A percentile compares a stretch with the other conserved stretches of the same genome.
Conservation (phyloP, 2,329 filamentous ascomycete genomes). For the Graphilbum fragrans region DNA sequence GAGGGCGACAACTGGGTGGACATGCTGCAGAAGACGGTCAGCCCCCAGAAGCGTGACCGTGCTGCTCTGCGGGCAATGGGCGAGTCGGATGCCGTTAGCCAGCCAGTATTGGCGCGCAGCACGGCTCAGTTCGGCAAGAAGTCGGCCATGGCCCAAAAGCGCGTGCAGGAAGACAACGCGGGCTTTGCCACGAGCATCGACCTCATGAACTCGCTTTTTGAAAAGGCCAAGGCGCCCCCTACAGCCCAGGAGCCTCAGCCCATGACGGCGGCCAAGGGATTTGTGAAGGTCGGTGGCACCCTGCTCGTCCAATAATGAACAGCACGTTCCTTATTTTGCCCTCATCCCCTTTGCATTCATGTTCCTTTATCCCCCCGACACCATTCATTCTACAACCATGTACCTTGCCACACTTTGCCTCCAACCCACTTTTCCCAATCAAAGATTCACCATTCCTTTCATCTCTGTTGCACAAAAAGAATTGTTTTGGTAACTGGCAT, state of each 20-base stretch:
- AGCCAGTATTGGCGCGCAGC: slow-evolving; percentile 22
- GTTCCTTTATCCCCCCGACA: not conserved
- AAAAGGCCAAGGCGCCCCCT: slow-evolving; percentile 50
- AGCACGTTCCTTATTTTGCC: slow-evolving; percentile 1
- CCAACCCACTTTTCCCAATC: too few species aligned
- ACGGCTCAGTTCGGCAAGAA: slow-evolving; percentile 15
- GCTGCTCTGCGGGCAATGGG: slow-evolving; percentile 51
- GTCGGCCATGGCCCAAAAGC: slow-evolving; percentile 16
- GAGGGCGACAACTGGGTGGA: slow-evolving; percentile 83
- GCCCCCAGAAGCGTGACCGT: slow-evolving; percentile 84
- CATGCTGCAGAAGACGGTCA: slow-evolving; percentile 87
- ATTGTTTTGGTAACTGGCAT: not conserved
- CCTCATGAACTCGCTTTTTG: slow-evolving; percentile 89
- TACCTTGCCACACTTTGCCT: not conserved
- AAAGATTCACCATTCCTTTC: not conserved
- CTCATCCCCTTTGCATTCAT: not conserved
- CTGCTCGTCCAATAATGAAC: slow-evolving; percentile 18
- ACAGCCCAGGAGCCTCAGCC: slow-evolving; percentile 36
- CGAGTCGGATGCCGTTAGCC: slow-evolving; percentile 35
- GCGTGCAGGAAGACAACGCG: slow-evolving; percentile 34
- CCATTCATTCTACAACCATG: not conserved
- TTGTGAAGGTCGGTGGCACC: slow-evolving; percentile 71
- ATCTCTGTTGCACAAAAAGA: not conserved
- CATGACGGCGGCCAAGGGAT: slow-evolving; percentile 47
- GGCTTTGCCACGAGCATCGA: slow-evolving; percentile 85